Evolutionary conservation across 192 early-diverging fungal species (phyloP).

Genomic region (Backusella mclennaniae): DNA sequence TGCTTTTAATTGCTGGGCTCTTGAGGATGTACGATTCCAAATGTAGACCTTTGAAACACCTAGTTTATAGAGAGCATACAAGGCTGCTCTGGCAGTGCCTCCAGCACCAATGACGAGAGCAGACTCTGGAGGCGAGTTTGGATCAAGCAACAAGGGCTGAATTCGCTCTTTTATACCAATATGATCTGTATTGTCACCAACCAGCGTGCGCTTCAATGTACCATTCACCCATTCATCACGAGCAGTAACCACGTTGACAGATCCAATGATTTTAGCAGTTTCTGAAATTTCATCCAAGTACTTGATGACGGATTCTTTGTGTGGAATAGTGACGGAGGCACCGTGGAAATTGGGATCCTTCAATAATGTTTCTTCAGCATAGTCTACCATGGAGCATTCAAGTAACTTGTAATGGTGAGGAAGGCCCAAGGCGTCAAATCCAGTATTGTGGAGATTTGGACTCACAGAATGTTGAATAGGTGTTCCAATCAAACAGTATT

Average conservation of each 20-base stretch:
- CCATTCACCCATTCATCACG: conserved; percentile 28
- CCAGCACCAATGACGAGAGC: conserved; percentile 93
- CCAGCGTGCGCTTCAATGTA: conserved; percentile 37
- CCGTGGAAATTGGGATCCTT: conserved; percentile 76
- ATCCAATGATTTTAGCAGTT: conserved; percentile 83
- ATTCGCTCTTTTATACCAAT: conserved; percentile 79
- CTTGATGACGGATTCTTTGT: conserved; percentile 81
- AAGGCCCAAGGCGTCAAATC: conserved; percentile 79
- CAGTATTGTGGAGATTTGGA: conserved; percentile 91
- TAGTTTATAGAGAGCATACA: conserved; percentile 77
- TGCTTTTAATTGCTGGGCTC: conserved; percentile 63
- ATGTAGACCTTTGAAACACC: conserved; percentile 69
- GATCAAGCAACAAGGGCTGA: conserved; percentile 38
- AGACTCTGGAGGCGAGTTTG: conserved; percentile 25
- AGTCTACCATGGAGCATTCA: conserved; percentile 64
- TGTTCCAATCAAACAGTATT: conserved; percentile 85
- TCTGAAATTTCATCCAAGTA: conserved; percentile 71
- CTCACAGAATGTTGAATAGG: conserved; percentile 89
- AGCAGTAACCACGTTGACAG: conserved; percentile 86
- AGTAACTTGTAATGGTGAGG: conserved; percentile 77
- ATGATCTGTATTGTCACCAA: conserved; percentile 97
- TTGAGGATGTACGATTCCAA: conserved; percentile 84
- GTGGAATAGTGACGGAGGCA: conserved; percentile 93
- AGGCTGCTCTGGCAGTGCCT: conserved; percentile 89
- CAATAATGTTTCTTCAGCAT: conserved; percentile 52